Conservation (phyloP, 352 stramenopile species). For the Plasmopara viticola region DNA sequence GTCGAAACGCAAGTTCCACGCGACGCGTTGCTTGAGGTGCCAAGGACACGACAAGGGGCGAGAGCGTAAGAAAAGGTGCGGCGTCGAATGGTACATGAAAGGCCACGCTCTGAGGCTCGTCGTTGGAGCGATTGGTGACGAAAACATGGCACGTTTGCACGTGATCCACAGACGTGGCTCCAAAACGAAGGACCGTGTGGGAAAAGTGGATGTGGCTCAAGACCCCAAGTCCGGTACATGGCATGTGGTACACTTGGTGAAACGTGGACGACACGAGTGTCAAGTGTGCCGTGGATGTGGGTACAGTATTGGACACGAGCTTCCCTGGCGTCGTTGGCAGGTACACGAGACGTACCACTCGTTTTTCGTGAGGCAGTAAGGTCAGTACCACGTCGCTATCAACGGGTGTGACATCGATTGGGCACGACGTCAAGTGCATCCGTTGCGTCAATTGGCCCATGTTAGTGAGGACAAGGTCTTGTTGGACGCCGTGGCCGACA, state of each 20-base stretch:
- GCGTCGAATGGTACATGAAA: constrained; percentile 27
- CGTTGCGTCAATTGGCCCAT: constrained; percentile 28
- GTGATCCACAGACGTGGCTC: constrained; percentile 34
- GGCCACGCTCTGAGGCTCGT: constrained; percentile 1
- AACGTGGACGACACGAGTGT: constrained; percentile 35
- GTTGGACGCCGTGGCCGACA: constrained; percentile 33
- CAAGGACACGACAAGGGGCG: constrained; percentile 58
- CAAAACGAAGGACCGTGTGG: constrained; percentile 27
- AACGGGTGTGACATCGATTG: constrained; percentile 22
- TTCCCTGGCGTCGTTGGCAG: constrained; percentile 18
- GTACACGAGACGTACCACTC: constrained; percentile 26
- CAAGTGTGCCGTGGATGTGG: constrained; percentile 13
- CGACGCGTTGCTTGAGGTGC: constrained; percentile 32
- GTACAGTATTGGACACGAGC: constrained; percentile 3
- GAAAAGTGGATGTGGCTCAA: constrained; percentile 29
- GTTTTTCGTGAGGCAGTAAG: constrained; percentile 26
- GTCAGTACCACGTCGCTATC: constrained; percentile 29
- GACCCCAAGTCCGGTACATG: constrained; percentile 27
- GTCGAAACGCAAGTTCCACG: constrained; percentile 80
- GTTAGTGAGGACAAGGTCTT: constrained; percentile 27
- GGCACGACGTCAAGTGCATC: constrained; percentile 22
- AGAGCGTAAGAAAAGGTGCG: constrained; percentile 38
- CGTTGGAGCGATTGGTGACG: constrained; percentile 31
- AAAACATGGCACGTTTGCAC: constrained; percentile 27
- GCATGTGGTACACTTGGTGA: constrained; percentile 28